A percentile compares a stretch with the other conserved stretches of the same genome.
Evolutionary conservation across 2,329 filamentous ascomycete genomes (phyloP).

Genomic region (Capronia americana): DNA sequence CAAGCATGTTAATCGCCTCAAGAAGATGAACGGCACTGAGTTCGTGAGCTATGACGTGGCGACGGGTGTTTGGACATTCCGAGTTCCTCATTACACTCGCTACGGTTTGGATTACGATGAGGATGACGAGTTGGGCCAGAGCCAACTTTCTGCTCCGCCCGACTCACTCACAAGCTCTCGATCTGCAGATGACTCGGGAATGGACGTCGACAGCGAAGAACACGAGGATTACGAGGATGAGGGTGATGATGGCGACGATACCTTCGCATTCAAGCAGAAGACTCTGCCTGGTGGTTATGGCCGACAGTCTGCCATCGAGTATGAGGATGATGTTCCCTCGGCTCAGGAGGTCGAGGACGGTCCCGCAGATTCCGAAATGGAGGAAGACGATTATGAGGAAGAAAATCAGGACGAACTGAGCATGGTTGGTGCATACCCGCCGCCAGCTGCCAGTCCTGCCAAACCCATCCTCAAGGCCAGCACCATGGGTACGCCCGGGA

Average conservation of each 20-base stretch:
- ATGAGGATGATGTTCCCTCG: constrained; percentile 64
- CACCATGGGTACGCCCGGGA: constrained; percentile 57
- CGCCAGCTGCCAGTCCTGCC: constrained; percentile 54
- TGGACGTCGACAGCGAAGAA: constrained; percentile 41
- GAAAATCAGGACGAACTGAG: constrained; percentile 71
- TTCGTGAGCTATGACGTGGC: constrained; percentile 81
- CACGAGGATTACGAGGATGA: constrained; percentile 41
- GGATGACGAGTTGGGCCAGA: constrained; percentile 61
- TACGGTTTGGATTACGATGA: constrained; percentile 88
- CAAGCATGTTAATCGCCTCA: constrained; percentile 83
- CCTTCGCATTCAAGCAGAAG: constrained; percentile 62
- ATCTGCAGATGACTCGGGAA: constrained; percentile 32
- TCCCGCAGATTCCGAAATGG: constrained; percentile 68
- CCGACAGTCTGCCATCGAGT: constrained; percentile 62
- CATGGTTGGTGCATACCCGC: constrained; percentile 78
- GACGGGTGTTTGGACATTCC: constrained; percentile 88
- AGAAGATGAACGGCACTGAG: constrained; percentile 77
- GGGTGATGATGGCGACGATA: constrained; percentile 63
- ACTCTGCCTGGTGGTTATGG: constrained; percentile 83
- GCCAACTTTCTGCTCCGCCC: constrained; percentile 58
- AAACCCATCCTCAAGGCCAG: constrained; percentile 36
- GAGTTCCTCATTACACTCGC: constrained; percentile 94
- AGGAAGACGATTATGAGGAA: constrained; percentile 66
- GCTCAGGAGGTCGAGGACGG: constrained; percentile 87
- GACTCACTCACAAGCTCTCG: constrained; percentile 48